Percentiles rank a stretch among this genome's conserved stretches.
These are phyloP conservation scores for Phytophthora litchii DNA, from an alignment of 352 stramenopile genomes.

Conservation along the genomic window DNA sequence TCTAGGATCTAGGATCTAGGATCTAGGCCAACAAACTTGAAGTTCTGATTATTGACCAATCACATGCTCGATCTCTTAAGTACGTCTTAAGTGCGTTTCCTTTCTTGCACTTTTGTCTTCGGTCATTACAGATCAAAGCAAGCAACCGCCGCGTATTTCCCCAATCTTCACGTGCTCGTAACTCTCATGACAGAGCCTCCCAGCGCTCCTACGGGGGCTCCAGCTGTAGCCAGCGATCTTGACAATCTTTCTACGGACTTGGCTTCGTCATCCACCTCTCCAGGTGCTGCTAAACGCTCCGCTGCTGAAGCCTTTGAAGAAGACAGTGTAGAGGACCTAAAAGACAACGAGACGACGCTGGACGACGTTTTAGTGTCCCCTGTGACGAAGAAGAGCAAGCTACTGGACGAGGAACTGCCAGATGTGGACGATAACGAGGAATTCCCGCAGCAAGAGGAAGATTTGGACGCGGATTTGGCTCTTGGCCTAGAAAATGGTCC, in stretches of 20 bases:
- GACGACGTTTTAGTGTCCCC: conserved; percentile 69
- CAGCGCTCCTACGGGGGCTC: neutral
- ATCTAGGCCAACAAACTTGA: too few species aligned
- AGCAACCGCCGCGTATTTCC: conserved; percentile 6
- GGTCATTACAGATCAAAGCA: conserved; percentile 3
- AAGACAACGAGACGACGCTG: conserved; percentile 51
- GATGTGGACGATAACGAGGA: conserved; percentile 58
- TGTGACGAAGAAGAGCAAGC: conserved; percentile 51
- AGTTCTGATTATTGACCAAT: too few species aligned
- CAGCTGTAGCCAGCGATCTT: conserved; percentile 14
- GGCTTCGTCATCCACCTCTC: neutral
- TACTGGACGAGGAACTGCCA: conserved; percentile 49
- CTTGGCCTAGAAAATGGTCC: conserved; percentile 19
- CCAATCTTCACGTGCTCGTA: neutral
- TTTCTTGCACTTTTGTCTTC: neutral
- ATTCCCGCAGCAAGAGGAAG: conserved; percentile 36
- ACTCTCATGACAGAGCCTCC: conserved; percentile 30
- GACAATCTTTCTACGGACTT: neutral
- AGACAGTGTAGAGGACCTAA: conserved; percentile 30
- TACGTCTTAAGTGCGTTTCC: conserved; percentile 15
- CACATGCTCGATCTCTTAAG: too few species aligned
- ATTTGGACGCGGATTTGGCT: conserved; percentile 35
- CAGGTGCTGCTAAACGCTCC: conserved; percentile 26
- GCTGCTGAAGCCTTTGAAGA: conserved; percentile 34
- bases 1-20: neutral